A percentile compares a stretch with the other conserved stretches of the same genome.
phyloP scores from a whole-genome alignment of 257 asterid genomes.

The Fraxinus pennsylvanica region DNA sequence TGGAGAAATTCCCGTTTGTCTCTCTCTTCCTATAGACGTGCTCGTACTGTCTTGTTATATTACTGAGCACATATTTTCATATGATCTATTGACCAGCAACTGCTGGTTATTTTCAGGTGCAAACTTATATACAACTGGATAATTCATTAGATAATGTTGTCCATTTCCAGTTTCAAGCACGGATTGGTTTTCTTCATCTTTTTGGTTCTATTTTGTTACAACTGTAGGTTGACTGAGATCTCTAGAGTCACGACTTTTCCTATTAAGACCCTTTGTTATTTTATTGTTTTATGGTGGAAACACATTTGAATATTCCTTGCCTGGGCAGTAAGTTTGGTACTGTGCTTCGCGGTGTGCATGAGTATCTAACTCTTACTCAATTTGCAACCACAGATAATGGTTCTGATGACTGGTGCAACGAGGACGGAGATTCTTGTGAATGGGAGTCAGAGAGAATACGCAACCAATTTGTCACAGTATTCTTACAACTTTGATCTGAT shows the following conservation, averaged over 20 bases:
- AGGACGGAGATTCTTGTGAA: constrained; percentile 53
- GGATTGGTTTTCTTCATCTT: background rate
- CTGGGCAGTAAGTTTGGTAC: background rate
- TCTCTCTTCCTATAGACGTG: too few relatives aligned
- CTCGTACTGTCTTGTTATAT: too few relatives aligned
- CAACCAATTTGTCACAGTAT: constrained; percentile 77
- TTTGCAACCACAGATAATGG: constrained; percentile 40
- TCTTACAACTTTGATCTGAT: constrained; percentile 19
- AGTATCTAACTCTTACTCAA: background rate
- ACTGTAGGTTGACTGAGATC: background rate
- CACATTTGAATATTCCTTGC: background rate
- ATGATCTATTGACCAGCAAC: too few relatives aligned
- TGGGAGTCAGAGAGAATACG: constrained; percentile 81
- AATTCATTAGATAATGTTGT: too few relatives aligned
- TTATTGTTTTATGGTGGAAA: background rate
- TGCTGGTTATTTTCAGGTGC: background rate
- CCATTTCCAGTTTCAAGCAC: background rate
- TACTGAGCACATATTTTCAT: too few relatives aligned
- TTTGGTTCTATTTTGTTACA: background rate
- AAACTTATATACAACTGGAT: background rate
- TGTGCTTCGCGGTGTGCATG: background rate
- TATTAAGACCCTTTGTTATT: background rate
- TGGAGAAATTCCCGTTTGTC: too few relatives aligned
- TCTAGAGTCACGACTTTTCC: background rate
- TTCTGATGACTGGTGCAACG: constrained; percentile 59